phyloP scores from a whole-genome alignment of 1,139 yeast species.

The Groenewaldozyma auringiensis region DNA sequence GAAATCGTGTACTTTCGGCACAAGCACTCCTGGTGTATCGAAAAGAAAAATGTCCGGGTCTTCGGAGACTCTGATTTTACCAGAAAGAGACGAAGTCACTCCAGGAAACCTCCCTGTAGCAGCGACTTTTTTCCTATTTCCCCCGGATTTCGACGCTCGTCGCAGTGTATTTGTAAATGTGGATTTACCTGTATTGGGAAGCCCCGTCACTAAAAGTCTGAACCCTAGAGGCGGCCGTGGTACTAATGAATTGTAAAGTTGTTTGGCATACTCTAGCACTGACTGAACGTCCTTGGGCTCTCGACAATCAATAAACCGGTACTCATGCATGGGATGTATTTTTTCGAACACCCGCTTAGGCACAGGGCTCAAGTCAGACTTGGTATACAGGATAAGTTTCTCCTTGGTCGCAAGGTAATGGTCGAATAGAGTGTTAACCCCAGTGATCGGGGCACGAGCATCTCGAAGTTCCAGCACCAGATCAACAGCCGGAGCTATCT shows the following conservation, averaged over 20 bases:
- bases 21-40: constrained; percentile 90
- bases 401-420: constrained; percentile 52
- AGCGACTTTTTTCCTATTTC: constrained; percentile 58
- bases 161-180: constrained; percentile 73
- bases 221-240: constrained; percentile 80
- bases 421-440: constrained; percentile 76
- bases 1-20: constrained; percentile 61
- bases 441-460: constrained; percentile 78
- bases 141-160: constrained; percentile 33
- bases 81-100: constrained; percentile 75
- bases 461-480: constrained; percentile 79
- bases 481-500: constrained; percentile 73
- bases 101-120: constrained; percentile 87
- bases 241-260: constrained; percentile 16
- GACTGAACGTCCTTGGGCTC: constrained; percentile 43
- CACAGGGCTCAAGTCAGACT: constrained; percentile 42
- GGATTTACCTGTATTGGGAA: constrained; percentile 99
- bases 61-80: constrained; percentile 54
- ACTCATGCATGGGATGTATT: constrained; percentile 45
- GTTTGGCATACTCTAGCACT: constrained; percentile 44
- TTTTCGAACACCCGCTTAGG: constrained; percentile 32
- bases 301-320: constrained; percentile 55
- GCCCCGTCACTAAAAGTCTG: constrained; percentile 71
- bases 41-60: constrained; percentile 65
- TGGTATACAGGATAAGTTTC: constrained; percentile 59